phyloP scores from a whole-genome alignment of 441 rosid genomes.

The Bocquillonia castaneifolia region DNA sequence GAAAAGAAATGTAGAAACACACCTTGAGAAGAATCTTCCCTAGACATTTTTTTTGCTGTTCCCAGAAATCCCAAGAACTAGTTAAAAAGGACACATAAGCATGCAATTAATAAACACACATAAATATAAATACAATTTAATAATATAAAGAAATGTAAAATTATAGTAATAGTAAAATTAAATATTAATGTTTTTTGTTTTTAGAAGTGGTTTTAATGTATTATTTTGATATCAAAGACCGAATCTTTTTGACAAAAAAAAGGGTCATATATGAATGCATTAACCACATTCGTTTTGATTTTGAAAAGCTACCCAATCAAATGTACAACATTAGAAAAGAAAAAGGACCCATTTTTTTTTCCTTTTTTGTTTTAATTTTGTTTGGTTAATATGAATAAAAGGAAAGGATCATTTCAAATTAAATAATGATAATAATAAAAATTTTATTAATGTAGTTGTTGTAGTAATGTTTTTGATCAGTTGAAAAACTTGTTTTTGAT shows the following conservation, averaged over 20 bases:
- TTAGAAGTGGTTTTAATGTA: constrained; percentile 24
- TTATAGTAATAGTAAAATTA: too few relatives aligned
- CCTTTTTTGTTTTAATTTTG: not conserved
- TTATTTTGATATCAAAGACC: constrained; percentile 22
- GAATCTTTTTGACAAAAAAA: constrained; percentile 25
- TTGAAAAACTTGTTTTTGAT: too few relatives aligned
- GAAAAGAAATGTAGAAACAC: too few relatives aligned
- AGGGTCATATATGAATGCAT: not conserved
- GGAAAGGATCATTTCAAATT: constrained; percentile 11
- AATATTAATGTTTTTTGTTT: not conserved
- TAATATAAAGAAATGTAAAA: not conserved
- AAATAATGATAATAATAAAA: constrained; percentile 10
- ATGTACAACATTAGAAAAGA: constrained; percentile 9
- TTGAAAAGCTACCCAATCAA: constrained; percentile 24
- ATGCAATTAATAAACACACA: not conserved
- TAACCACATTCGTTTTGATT: constrained; percentile 8
- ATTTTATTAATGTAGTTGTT: not conserved
- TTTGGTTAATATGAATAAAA: not conserved
- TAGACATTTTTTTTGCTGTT: not conserved
- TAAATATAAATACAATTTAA: too few relatives aligned
- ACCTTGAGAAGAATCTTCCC: constrained; percentile 20
- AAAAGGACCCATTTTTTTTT: not conserved
- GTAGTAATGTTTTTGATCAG: too few relatives aligned
- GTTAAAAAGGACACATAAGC: constrained; percentile 18
- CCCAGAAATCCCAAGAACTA: constrained; percentile 29